A percentile compares a stretch with the other conserved stretches of the same genome.
phyloP scores from a whole-genome alignment of 495 filamentous ascomycete species.

The Arthonia radiata region DNA sequence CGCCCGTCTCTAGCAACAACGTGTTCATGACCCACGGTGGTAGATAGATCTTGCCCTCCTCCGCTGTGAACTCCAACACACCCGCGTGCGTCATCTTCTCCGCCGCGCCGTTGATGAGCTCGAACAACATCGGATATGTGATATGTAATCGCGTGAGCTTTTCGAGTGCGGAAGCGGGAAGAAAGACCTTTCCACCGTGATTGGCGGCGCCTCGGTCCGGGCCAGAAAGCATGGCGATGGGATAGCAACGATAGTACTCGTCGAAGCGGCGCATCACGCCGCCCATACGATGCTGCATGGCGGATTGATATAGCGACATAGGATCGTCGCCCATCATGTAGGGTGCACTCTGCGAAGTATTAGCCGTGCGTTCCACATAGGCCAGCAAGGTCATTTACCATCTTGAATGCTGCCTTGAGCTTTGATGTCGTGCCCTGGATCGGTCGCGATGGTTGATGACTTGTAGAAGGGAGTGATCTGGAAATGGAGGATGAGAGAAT shows the following conservation, averaged over 20 bases:
- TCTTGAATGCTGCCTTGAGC: too few species aligned
- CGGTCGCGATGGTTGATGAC: too few species aligned
- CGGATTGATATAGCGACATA: slow-evolving; percentile 15
- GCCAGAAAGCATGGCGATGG: slow-evolving; percentile 80
- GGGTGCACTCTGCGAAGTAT: too few species aligned
- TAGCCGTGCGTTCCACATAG: too few species aligned
- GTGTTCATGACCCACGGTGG: slow-evolving; percentile 97
- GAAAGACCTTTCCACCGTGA: slow-evolving; percentile 89
- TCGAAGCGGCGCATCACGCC: slow-evolving; percentile 46
- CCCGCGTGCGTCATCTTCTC: slow-evolving; percentile 67
- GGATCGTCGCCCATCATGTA: too few species aligned
- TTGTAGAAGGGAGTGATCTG: too few species aligned
- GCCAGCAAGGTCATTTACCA: too few species aligned
- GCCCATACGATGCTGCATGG: slow-evolving; percentile 11
- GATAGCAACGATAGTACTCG: slow-evolving; percentile 93
- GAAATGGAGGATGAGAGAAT: too few species aligned
- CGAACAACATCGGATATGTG: slow-evolving; percentile 91
- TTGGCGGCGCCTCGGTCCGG: slow-evolving; percentile 75
- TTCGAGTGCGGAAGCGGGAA: slow-evolving; percentile 83
- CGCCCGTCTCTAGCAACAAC: slow-evolving; percentile 64
- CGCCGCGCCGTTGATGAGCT: slow-evolving; percentile 68
- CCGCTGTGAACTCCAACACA: slow-evolving; percentile 90
- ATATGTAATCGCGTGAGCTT: slow-evolving; percentile 92
- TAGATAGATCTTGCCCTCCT: slow-evolving; percentile 88
- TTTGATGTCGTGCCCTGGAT: too few species aligned